These are phyloP conservation scores for Salmacisia buchloeana DNA, from an alignment of 1,284 basidiomycete genomes.

Conservation along the genomic window DNA sequence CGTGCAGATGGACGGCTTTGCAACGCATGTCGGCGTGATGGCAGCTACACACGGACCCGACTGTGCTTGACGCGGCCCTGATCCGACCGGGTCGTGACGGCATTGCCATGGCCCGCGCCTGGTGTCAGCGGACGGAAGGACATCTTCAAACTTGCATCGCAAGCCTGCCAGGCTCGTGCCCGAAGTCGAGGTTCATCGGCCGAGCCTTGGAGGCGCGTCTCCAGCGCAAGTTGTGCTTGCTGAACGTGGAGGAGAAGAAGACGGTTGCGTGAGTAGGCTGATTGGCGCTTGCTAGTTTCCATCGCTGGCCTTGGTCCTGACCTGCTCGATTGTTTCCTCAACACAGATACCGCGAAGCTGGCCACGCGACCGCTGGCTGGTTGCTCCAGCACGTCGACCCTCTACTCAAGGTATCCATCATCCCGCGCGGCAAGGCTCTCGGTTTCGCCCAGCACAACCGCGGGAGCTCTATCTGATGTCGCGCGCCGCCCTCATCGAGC, in stretches of 20 bases:
- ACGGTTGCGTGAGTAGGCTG: constrained; percentile 64
- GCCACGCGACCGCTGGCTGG: constrained; percentile 97
- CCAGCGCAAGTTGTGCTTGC: constrained; percentile 87
- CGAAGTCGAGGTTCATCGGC: constrained; percentile 68
- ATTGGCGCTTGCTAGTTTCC: not conserved
- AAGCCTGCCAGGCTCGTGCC: too few species aligned
- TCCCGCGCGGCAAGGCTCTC: constrained; percentile 89
- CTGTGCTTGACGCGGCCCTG: constrained; percentile 85
- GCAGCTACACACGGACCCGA: constrained; percentile 96
- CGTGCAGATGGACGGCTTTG: constrained; percentile 99
- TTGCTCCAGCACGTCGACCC: constrained; percentile 96
- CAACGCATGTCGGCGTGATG: constrained; percentile 90
- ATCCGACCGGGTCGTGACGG: constrained; percentile 98
- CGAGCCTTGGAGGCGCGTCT: constrained; percentile 94
- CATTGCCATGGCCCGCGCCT: constrained; percentile 88
- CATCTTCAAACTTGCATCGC: constrained; percentile 76
- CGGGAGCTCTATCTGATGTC: constrained; percentile 93
- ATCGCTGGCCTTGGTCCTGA: not conserved
- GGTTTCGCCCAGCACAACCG: constrained; percentile 92
- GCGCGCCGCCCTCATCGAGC: constrained; percentile 86
- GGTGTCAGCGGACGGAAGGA: constrained; percentile 89
- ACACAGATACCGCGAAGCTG: constrained; percentile 84
- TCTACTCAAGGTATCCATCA: constrained; percentile 94
- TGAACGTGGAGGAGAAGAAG: constrained; percentile 94
- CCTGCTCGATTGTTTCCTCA: not conserved